Percentiles rank a stretch among this genome's conserved stretches.
Evolutionary conservation across 2,329 filamentous ascomycete species (phyloP).

Genomic region (Xylariaceae sp.): DNA sequence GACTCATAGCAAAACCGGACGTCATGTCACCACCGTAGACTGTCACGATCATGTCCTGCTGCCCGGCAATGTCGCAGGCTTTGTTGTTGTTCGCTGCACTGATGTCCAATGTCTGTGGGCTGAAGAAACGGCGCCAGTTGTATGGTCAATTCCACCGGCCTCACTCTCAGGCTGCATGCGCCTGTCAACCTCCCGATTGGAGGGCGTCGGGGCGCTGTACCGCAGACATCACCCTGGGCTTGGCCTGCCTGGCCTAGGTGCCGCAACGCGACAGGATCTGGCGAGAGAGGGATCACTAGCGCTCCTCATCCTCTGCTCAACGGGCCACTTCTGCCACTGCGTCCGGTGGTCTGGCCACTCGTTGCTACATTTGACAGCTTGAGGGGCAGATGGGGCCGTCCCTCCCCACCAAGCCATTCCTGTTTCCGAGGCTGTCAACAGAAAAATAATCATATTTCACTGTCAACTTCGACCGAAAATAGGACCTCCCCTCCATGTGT

Average conservation of each 20-base stretch:
- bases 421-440: constrained; percentile 12
- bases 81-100: constrained; percentile 22
- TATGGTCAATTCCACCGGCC: constrained; percentile 24
- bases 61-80: constrained; percentile 16
- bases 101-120: constrained; percentile 29
- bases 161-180: constrained; percentile 19
- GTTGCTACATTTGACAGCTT: background rate
- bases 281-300: background rate
- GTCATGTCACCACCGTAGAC: constrained; percentile 18
- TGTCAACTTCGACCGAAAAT: constrained; percentile 14
- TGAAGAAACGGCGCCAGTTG: constrained; percentile 18
- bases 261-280: no score
- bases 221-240: constrained; percentile 9
- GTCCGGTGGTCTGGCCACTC: constrained; percentile 1
- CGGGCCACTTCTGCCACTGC: constrained; percentile 20
- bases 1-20: constrained; percentile 22
- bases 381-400: no score
- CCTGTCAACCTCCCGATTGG: constrained; percentile 24
- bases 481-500: constrained; percentile 6
- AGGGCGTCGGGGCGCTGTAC: constrained; percentile 8
- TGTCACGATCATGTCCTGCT: constrained; percentile 24
- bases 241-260: no score
- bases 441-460: constrained; percentile 9
- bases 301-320: constrained; percentile 15
- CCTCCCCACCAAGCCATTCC: constrained; percentile 3